Conservation (phyloP, 2,329 filamentous ascomycete species). For the Neonectria faginata region DNA sequence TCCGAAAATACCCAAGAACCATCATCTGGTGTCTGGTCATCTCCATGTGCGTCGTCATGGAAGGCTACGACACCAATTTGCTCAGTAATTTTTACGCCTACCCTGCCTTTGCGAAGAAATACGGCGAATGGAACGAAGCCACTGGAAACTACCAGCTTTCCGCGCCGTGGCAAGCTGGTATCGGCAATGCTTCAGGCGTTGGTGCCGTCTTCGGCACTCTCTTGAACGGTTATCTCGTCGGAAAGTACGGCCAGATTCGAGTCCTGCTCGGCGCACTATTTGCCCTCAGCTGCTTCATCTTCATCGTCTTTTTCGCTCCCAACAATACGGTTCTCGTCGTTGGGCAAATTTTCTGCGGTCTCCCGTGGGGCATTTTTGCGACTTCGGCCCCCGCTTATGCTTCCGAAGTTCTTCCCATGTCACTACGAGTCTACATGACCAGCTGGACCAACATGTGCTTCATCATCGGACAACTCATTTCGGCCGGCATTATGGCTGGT, state of each 20-base stretch:
- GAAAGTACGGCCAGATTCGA: conserved; percentile 56
- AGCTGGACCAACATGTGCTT: conserved; percentile 61
- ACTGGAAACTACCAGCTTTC: too few relatives aligned
- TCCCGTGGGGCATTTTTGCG: conserved; percentile 60
- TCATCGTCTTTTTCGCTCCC: conserved; percentile 59
- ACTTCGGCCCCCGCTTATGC: conserved; percentile 61
- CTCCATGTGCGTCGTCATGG: conserved; percentile 57
- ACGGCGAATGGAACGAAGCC: too few relatives aligned
- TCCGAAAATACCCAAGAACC: conserved; percentile 50
- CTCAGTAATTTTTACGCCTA: conserved; percentile 53
- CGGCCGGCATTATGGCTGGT: conserved; percentile 47
- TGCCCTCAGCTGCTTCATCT: conserved; percentile 52
- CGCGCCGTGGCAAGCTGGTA: too few relatives aligned
- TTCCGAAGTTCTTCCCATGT: conserved; percentile 54
- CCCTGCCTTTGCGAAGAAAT: not conserved
- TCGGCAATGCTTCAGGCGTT: conserved; percentile 39
- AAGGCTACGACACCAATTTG: conserved; percentile 53
- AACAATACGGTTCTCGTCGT: conserved; percentile 53
- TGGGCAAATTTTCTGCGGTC: conserved; percentile 59
- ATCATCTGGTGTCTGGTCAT: conserved; percentile 53
- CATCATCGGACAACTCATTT: conserved; percentile 59
- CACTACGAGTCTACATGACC: conserved; percentile 57
- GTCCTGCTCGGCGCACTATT: conserved; percentile 57
- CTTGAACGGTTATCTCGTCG: conserved; percentile 59
- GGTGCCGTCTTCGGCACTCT: conserved; percentile 62